Evolutionary conservation across 129 eudicot species (phyloP).

Genomic region (Tagetes patula): DNA sequence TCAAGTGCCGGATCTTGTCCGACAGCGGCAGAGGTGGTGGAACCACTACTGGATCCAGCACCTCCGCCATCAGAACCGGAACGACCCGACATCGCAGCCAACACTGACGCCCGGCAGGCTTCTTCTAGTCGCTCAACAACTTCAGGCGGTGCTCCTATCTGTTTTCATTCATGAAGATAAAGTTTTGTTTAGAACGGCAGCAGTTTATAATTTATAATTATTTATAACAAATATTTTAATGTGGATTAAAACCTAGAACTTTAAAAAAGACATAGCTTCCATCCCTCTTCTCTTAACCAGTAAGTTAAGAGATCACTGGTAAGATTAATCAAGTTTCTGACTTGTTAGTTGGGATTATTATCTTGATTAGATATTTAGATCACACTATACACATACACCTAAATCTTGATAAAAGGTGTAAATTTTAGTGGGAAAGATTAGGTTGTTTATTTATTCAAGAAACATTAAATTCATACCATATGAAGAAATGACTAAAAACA

Average conservation of each 20-base stretch:
- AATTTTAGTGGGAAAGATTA: conserved; percentile 11
- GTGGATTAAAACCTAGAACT: too few species aligned
- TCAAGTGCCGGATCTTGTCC: conserved; percentile 94
- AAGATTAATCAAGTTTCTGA: too few species aligned
- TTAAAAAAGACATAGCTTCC: too few species aligned
- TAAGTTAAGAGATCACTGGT: too few species aligned
- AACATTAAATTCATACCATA: conserved; percentile 20
- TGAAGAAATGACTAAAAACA: conserved; percentile 45
- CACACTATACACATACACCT: background rate
- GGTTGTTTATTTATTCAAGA: conserved; percentile 26
- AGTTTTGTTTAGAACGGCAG: too few species aligned
- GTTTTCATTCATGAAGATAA: conserved; percentile 3
- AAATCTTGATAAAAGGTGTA: background rate
- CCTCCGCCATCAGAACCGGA: conserved; percentile 17
- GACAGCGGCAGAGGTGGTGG: conserved; percentile 27
- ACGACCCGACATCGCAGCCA: conserved; percentile 31
- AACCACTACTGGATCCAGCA: conserved; percentile 14
- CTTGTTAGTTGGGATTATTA: background rate
- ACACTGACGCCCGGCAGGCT: conserved; percentile 57
- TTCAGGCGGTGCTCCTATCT: conserved; percentile 98
- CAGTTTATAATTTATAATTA: too few species aligned
- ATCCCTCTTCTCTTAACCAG: too few species aligned
- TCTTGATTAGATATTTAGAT: background rate
- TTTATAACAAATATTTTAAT: too few species aligned
- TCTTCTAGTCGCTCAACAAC: conserved; percentile 86